phyloP scores from a whole-genome alignment of 2,329 filamentous ascomycete species.

The Xylaria sp. region DNA sequence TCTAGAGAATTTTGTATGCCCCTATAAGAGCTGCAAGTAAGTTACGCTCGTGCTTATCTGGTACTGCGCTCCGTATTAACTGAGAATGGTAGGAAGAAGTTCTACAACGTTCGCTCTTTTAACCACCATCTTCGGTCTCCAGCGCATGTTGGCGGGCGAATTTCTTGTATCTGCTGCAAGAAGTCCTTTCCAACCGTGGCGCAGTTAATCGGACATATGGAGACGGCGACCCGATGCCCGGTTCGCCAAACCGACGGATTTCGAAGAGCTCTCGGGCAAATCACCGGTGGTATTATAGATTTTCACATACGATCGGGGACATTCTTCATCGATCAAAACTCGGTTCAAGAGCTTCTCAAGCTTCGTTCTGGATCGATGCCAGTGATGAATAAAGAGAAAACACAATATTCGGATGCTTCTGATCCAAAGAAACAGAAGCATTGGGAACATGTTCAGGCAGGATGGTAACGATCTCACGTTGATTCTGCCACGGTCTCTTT shows the following conservation, averaged over 20 bases:
- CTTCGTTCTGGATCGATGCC: slow-evolving; percentile 10
- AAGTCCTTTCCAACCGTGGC: slow-evolving; percentile 55
- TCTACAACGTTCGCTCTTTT: slow-evolving; percentile 50
- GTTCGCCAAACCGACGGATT: slow-evolving; percentile 35
- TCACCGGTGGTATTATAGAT: slow-evolving; percentile 41
- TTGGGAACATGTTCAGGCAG: neutral
- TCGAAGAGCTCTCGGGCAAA: slow-evolving; percentile 33
- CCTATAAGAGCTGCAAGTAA: slow-evolving; percentile 35
- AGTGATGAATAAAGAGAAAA: neutral
- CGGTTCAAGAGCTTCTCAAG: slow-evolving; percentile 28
- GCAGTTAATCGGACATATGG: slow-evolving; percentile 61
- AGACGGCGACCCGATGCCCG: slow-evolving; percentile 51
- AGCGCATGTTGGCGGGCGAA: slow-evolving; percentile 52
- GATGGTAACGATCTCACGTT: slow-evolving; percentile 9
- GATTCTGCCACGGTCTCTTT: neutral
- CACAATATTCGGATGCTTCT: neutral
- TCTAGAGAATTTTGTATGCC: slow-evolving; percentile 32
- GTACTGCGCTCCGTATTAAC: slow-evolving; percentile 31
- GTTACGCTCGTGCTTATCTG: neutral
- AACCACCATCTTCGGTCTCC: slow-evolving; percentile 58
- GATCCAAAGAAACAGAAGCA: neutral
- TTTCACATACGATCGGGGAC: slow-evolving; percentile 30
- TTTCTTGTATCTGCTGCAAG: slow-evolving; percentile 60
- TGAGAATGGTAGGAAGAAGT: slow-evolving; percentile 53
- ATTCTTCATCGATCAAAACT: slow-evolving; percentile 36